These are phyloP conservation scores for Pinus tabuliformis DNA, from an alignment of 75 land plant species.

Conservation along the genomic window DNA sequence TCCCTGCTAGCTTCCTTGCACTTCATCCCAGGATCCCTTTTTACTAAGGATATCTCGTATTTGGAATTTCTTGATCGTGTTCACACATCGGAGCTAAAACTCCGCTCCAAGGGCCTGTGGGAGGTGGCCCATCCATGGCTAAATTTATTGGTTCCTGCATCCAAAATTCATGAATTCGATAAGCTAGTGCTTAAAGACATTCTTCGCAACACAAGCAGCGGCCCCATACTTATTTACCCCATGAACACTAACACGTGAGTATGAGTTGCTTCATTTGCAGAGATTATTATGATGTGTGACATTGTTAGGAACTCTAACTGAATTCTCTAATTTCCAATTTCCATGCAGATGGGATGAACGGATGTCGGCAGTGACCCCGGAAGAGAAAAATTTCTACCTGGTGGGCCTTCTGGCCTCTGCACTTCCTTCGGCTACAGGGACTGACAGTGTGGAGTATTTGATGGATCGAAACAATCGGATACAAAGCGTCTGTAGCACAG, in stretches of 20 bases:
- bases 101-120: slow-evolving; percentile 64
- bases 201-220: slow-evolving; percentile 43
- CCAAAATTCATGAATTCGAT: slow-evolving; percentile 58
- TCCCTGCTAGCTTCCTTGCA: slow-evolving; percentile 42
- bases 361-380: slow-evolving; percentile 64
- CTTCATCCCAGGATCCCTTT: slow-evolving; percentile 61
- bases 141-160: slow-evolving; percentile 70
- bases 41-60: slow-evolving; percentile 64
- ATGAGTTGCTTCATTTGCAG: background rate
- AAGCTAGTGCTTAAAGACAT: slow-evolving; percentile 57
- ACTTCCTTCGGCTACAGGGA: slow-evolving; percentile 23
- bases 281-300: no score
- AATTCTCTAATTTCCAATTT: background rate
- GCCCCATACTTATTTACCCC: slow-evolving; percentile 83
- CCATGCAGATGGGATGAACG: slow-evolving; percentile 61
- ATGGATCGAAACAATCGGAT: slow-evolving; percentile 52
- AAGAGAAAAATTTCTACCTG: slow-evolving; percentile 68
- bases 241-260: slow-evolving; percentile 66
- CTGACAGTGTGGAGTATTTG: slow-evolving; percentile 28
- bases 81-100: slow-evolving; percentile 61
- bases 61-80: slow-evolving; percentile 81
- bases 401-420: slow-evolving; percentile 71
- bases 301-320: no score
- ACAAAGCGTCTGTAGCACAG: slow-evolving; percentile 23
- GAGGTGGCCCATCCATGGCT: slow-evolving; percentile 89